These are phyloP conservation scores for Didymella sp. DNA, from an alignment of 2,329 filamentous ascomycete genomes.

Conservation along the genomic window DNA sequence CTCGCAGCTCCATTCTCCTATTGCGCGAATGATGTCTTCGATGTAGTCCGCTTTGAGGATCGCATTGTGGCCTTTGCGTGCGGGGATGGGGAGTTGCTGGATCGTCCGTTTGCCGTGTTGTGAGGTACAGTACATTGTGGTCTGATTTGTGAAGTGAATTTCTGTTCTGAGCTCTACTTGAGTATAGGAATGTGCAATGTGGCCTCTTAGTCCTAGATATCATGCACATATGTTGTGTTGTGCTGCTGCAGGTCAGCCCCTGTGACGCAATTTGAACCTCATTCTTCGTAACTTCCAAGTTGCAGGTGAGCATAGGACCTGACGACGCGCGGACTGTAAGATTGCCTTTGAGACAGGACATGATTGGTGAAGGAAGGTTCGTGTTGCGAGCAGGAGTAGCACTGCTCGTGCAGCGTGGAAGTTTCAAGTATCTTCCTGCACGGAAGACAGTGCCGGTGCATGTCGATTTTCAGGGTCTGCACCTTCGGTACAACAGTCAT, in stretches of 20 bases:
- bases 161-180: neutral
- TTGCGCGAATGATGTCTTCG: constrained; percentile 24
- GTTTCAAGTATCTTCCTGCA: no score
- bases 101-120: constrained; percentile 22
- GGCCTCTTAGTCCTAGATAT: neutral
- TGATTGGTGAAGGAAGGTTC: neutral
- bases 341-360: neutral
- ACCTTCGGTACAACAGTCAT: no score
- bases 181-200: neutral
- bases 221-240: neutral
- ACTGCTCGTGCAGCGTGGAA: neutral
- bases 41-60: constrained; percentile 27
- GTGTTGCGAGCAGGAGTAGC: neutral
- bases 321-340: neutral
- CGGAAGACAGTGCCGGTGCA: neutral
- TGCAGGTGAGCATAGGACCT: neutral
- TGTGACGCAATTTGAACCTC: constrained; percentile 10
- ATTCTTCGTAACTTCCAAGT: neutral
- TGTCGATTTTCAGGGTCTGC: neutral
- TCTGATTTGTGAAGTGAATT: neutral
- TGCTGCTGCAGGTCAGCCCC: neutral
- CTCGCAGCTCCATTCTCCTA: constrained; percentile 27
- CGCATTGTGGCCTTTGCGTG: constrained; percentile 28
- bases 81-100: constrained; percentile 28
- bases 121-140: constrained; percentile 1